Base-by-base conservation (phyloP, 1,139 yeast genomes). In the Magnusiomyces suaveolens region DNA sequence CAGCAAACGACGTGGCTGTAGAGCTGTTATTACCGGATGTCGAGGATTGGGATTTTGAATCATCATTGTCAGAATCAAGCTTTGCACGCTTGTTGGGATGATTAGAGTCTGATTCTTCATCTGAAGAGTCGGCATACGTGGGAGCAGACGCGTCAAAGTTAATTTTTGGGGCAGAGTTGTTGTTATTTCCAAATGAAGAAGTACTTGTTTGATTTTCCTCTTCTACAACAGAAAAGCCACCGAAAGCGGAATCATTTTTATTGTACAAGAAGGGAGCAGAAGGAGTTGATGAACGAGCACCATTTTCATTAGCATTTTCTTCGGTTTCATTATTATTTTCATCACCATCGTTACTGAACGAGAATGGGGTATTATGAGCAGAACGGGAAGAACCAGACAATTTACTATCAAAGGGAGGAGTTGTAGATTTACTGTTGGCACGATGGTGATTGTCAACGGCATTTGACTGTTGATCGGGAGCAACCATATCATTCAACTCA, bases 401-500 rank as follows among this genome's bases (percentile, higher is more conserved):
- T 4, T 56, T 57, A 10, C 18, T 10, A 36, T 36, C 41, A 36
- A 36, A 18, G 2, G 59, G 53, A 2, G 63, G 64, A n/a, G 64
- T 61, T 26, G 55, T 58, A n/a, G 59, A 49, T 36, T n/a, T 43
- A 26, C 46, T 12, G 51, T 56, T 48, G 46, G 50, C 25, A 6
- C 20, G 44, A 8, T 41, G 3, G 25, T 41, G 44, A n/a, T n/a
- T n/a, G n/a, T n/a, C n/a, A n/a, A n/a, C n/a, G n/a, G n/a, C n/a
- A n/a, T n/a, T n/a, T n/a, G n/a, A n/a, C n/a, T n/a, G n/a, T 20
- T 61, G 64, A 38, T 62, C 70, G 21, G 66, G 73, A 3, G 69
- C 69, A 6, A 77, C 62, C 71, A 79, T 74, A 36, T 72, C 73
- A 51, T 71, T 70, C 38, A 81, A 69, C 59, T 80, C 83, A 3